Conservation (phyloP, 2,329 filamentous ascomycete species). For the Leptoxyphium fumago region DNA sequence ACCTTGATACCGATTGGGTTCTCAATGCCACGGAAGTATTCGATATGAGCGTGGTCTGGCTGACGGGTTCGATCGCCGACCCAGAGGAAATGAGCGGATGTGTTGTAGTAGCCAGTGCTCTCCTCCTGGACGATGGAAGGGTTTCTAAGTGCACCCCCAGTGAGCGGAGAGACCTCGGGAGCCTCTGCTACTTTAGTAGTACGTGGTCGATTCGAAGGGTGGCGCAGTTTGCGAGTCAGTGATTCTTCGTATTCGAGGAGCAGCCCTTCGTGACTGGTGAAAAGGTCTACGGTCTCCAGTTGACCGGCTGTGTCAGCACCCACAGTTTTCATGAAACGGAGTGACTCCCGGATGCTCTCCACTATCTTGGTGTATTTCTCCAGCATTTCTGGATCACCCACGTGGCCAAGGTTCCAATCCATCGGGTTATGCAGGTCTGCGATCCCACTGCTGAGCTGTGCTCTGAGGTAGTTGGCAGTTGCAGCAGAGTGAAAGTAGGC, state of each 20-base stretch:
- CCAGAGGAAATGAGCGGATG: constrained; percentile 94
- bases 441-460: constrained; percentile 70
- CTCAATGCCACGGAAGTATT: constrained; percentile 91
- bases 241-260: constrained; percentile 88
- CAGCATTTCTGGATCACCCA: constrained; percentile 69
- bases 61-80: constrained; percentile 93
- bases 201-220: constrained; percentile 37
- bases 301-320: constrained; percentile 75
- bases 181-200: constrained; percentile 3
- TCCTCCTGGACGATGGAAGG: constrained; percentile 5
- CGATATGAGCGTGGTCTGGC: constrained; percentile 82
- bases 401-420: constrained; percentile 89
- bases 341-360: constrained; percentile 70
- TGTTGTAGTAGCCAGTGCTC: constrained; percentile 69
- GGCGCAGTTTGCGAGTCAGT: constrained; percentile 61
- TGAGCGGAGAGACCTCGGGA: constrained; percentile 9
- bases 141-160: constrained; percentile 9
- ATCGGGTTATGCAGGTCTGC: constrained; percentile 87
- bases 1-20: constrained; percentile 97
- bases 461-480: constrained; percentile 84
- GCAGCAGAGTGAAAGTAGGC: constrained; percentile 94
- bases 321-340: constrained; percentile 88
- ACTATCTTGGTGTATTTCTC: constrained; percentile 78
- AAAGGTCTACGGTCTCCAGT: constrained; percentile 84
- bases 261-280: constrained; percentile 87